Percentiles rank a stretch among this genome's conserved stretches.
phyloP scores from a whole-genome alignment of 768 basidiomycete species.

The Scleroderma bovista region DNA sequence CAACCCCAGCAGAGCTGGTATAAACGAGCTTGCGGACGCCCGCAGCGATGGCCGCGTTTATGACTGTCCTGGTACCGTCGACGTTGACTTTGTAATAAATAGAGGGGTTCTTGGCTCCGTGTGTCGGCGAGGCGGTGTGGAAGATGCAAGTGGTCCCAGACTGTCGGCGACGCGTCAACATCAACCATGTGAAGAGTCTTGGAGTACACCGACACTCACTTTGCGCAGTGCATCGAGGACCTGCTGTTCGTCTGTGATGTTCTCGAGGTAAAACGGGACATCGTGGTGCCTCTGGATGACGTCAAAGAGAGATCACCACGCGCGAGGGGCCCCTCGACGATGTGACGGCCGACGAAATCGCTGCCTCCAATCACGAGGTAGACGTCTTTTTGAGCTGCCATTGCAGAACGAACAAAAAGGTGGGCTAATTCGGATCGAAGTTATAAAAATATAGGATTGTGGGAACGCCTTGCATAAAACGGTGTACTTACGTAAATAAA shows the following conservation, averaged over 20 bases:
- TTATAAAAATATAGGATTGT: too few relatives aligned
- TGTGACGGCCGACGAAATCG: conserved; percentile 86
- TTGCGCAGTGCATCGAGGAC: conserved; percentile 69
- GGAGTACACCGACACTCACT: too few relatives aligned
- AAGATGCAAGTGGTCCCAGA: conserved; percentile 86
- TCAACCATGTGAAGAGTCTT: not conserved
- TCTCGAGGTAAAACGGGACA: conserved; percentile 82
- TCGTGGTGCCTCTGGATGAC: conserved; percentile 88
- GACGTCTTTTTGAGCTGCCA: conserved; percentile 44
- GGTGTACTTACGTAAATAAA: too few relatives aligned
- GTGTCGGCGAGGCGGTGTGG: conserved; percentile 87
- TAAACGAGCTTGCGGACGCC: conserved; percentile 86
- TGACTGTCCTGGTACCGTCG: conserved; percentile 79
- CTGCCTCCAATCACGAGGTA: conserved; percentile 94
- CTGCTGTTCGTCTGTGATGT: conserved; percentile 75
- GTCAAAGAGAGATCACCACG: conserved; percentile 86
- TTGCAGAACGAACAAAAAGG: not conserved
- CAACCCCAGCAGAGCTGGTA: conserved; percentile 89
- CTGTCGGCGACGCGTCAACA: conserved; percentile 31
- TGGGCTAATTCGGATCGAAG: not conserved
- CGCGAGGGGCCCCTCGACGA: conserved; percentile 78
- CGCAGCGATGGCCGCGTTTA: conserved; percentile 69
- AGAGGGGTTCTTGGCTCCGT: conserved; percentile 58
- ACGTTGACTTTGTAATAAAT: conserved; percentile 94
- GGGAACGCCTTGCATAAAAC: too few relatives aligned